Base-by-base conservation (phyloP, 768 basidiomycete genomes). In the Leccinum uliginosum region DNA sequence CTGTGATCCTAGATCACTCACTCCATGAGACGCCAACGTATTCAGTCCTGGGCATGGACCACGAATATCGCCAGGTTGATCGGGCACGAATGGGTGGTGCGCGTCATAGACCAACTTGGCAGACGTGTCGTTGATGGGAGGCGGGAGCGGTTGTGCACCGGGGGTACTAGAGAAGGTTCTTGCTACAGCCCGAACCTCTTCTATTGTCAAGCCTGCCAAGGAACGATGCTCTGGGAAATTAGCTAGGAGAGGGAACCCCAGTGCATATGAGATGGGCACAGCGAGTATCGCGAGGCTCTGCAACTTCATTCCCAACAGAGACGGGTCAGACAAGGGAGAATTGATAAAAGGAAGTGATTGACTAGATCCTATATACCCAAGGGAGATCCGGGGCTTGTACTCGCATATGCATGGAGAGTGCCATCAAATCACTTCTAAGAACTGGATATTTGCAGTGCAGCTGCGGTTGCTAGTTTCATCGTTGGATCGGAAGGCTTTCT, bases 11-110 rank as follows among this genome's bases (percentile, higher is more conserved):
- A 19, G 9, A 40, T 51, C 6, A 48, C 67, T 58, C n/a, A 69
- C 66, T n/a, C 66, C 67, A 9, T 67, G 66, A 64, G 64, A 61
- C 11, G 67, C 64, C 1, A 67, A 45, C 6, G 67, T 69, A 30
- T 67, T 67, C 53, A 67, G 34, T 54, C 67, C 66, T 0, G 66
- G 64, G 32, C 59, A 67, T 7, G 66, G 67, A 4, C 67, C 66
- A 49, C 66, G 66, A 26, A 69, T 61, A 23, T 68, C 67, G 24
- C 63, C 59, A 6, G 66, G 64, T 30, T 0, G 47, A 24, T 53
- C 54, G 3, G 56, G 55, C 2, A 24, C 1, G 27, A 50, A 69
- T 17, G 66, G 64, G n/a, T 68, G 66, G 9, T 27, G 50, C 1
- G 15, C 40, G 15, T 66, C 66, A 35, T 62, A 29, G 4, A 69